Base-by-base conservation (phyloP, 768 basidiomycete genomes). In the Lactarius pseudohatsudake region DNA sequence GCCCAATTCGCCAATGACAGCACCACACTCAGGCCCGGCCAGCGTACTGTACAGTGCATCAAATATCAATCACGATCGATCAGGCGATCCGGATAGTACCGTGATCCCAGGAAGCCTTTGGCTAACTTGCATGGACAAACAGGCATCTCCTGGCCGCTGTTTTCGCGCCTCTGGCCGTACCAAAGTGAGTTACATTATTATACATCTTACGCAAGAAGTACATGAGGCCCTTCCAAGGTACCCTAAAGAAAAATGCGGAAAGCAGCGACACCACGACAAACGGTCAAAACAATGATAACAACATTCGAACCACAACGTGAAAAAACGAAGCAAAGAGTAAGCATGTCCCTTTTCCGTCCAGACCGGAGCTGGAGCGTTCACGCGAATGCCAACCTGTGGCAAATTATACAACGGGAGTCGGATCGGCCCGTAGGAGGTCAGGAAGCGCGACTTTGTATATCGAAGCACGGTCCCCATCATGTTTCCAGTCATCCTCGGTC, bases 401-500 rank as follows among this genome's bases (percentile, higher is more conserved):
- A 26, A 32, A 34, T 57, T 18, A 66, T 15, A n/a, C 43, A 9
- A 30, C 3, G 13, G 22, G 26, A 11, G 59, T 7, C 7, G 16
- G 28, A 6, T 32, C 16, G 26, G 34, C n/a, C 59, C 28, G 56
- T 22, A 62, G 50, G 32, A 61, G 47, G 2, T 57, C 59, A 7
- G 67, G 67, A 28, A 68, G 47, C 8, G 55, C 38, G 16, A 18
- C 26, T 22, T 66, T 65, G 60, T 45, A 54, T 40, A 66, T 66
- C 30, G 67, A 68, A 7, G 67, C 67, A 7, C 67, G 67, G 45
- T 68, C 67, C 16, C 43, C 64, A n/a, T 66, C 26, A 8, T 15
- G 18, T 32, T 65, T 56, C 67, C 67, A 68, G 32, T 61, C 60
- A 32, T 67, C 67, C 43, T 69, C 68, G 5, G 30, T 61, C 54